Base-by-base conservation (phyloP, 1,139 yeast genomes). In the Meyerozyma athensensis region DNA sequence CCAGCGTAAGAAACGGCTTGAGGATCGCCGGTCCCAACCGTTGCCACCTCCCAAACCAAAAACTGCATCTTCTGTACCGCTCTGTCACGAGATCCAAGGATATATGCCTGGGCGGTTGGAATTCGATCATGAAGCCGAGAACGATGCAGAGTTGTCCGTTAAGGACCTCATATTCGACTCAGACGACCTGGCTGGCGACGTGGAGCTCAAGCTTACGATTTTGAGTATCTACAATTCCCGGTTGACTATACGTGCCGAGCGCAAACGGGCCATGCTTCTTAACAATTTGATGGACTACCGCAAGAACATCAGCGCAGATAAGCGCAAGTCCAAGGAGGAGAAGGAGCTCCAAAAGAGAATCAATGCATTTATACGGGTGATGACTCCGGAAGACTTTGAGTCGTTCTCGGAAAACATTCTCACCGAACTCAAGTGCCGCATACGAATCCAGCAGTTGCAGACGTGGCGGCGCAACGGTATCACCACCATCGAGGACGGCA, bases 51-150 rank as follows among this genome's bases (percentile, higher is more conserved):
- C 95, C 17, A 89, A 90, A 39, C 78, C 82, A 40, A 90, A 89
- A 56, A 87, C 95, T 2, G 81, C 85, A 36, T 90, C 97, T 0
- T 86, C 96, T 8, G 95, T 86, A 7, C 99, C 99, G 0, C 74
- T 94, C 38, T 90, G 97, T 64, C 97, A 94, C 56, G 97, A 94
- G 54, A 79, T 92, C 44, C 97, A 92, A 60, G 97, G 97, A 3
- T 92, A 82, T 58, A 92, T 94, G 99, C 99, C 99, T 26, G 99
- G 98, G 35, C 77, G 98, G 52, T 68, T 92, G 46, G 99, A 92
- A 58, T 92, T 92, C 60, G 99, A 92, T 54, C 86, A 83, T 43
- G 99, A 92, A 58, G 89, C 86, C 30, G 98, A 94, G 57, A 92
- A 92, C 54, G 99, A 92, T 38, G 98, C 98, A 0, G 99, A 92